These are phyloP conservation scores for Ceratocystis papillata DNA, from an alignment of 2,329 filamentous ascomycete genomes.

Conservation along the genomic window DNA sequence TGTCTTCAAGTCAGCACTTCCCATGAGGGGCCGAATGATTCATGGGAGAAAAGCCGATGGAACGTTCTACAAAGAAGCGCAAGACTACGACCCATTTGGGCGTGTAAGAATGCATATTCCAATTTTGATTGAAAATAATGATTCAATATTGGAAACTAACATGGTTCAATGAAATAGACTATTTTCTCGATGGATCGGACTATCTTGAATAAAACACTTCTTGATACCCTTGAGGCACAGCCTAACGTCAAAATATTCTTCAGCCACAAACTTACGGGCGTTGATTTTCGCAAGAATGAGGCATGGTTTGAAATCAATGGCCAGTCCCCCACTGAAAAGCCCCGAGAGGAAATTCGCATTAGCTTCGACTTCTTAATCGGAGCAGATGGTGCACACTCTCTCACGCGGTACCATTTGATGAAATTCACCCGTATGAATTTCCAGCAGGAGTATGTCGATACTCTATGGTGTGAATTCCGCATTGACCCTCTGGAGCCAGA, in stretches of 20 bases:
- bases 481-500: slow-evolving; percentile 45
- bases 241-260: slow-evolving; percentile 89
- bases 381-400: slow-evolving; percentile 88
- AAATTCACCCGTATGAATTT: slow-evolving; percentile 88
- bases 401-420: slow-evolving; percentile 88
- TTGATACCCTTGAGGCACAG: slow-evolving; percentile 72
- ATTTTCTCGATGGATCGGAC: slow-evolving; percentile 81
- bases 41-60: slow-evolving; percentile 59
- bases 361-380: slow-evolving; percentile 89
- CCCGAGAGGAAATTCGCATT: slow-evolving; percentile 65
- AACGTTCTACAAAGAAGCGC: slow-evolving; percentile 61
- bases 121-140: not conserved
- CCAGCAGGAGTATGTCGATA: slow-evolving; percentile 88
- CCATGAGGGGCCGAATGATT: slow-evolving; percentile 95
- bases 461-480: slow-evolving; percentile 91
- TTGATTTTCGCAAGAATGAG: slow-evolving; percentile 65
- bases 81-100: slow-evolving; percentile 82
- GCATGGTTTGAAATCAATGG: slow-evolving; percentile 70
- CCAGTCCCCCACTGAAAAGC: slow-evolving; percentile 25
- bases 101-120: slow-evolving; percentile 47
- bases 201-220: slow-evolving; percentile 67
- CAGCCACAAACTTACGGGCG: slow-evolving; percentile 83
- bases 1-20: slow-evolving; percentile 68
- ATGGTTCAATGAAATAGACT: slow-evolving; percentile 51
- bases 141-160: slow-evolving; percentile 1